Evolutionary conservation across 2,329 filamentous ascomycete genomes (phyloP).

Genomic region (Phyllosticta paracitricarpa): DNA sequence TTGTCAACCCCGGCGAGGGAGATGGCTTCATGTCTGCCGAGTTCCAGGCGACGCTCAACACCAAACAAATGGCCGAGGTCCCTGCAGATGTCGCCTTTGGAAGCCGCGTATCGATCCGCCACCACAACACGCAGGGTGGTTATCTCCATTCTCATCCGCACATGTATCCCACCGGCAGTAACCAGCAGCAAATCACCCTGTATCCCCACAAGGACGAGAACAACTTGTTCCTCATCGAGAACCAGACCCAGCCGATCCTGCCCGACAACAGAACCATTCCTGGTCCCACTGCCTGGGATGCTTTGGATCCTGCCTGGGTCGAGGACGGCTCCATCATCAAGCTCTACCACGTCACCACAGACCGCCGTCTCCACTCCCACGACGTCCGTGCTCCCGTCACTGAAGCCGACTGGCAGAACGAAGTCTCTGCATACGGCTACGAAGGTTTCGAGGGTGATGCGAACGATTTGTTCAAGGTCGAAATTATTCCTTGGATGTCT

Average conservation of each 20-base stretch:
- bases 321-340: constrained; percentile 71
- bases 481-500: constrained; percentile 87
- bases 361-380: constrained; percentile 89
- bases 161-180: constrained; percentile 96
- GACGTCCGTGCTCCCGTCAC: constrained; percentile 57
- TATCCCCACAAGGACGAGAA: constrained; percentile 99
- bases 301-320: constrained; percentile 57
- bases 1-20: constrained; percentile 90
- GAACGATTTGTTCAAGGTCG: constrained; percentile 89
- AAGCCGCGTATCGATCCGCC: constrained; percentile 74
- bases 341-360: constrained; percentile 73
- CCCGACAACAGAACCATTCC: constrained; percentile 66
- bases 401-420: constrained; percentile 68
- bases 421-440: constrained; percentile 94
- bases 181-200: constrained; percentile 96
- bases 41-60: constrained; percentile 95
- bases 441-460: constrained; percentile 95
- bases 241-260: constrained; percentile 83
- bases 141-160: constrained; percentile 94
- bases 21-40: constrained; percentile 99
- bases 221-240: constrained; percentile 89
- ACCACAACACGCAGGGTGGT: constrained; percentile 94
- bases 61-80: constrained; percentile 91
- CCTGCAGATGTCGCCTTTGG: constrained; percentile 86
- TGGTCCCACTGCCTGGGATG: constrained; percentile 78